Evolutionary conservation across 2,329 filamentous ascomycete genomes (phyloP).

Genomic region (Allantophomopsis cytisporea): DNA sequence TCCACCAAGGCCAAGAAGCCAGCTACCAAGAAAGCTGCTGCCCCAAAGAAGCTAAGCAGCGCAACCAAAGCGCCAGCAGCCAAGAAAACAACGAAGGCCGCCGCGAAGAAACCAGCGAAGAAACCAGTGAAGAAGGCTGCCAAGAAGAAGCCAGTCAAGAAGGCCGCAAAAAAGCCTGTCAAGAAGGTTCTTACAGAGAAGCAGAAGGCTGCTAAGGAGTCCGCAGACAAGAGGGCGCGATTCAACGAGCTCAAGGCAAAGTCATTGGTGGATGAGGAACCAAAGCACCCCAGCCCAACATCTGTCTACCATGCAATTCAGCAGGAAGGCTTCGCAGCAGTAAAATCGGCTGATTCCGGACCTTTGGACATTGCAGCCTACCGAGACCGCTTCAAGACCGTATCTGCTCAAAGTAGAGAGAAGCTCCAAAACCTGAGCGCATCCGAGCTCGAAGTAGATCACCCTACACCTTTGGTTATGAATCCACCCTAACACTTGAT

Average conservation of each 20-base stretch:
- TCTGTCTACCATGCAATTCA: background rate
- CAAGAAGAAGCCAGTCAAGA: constrained; percentile 6
- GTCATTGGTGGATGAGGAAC: constrained; percentile 9
- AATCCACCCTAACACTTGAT: constrained; percentile 3
- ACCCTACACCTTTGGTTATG: constrained; percentile 2
- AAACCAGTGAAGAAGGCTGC: constrained; percentile 6
- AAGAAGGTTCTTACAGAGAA: constrained; percentile 10
- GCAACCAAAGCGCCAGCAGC: too few species aligned
- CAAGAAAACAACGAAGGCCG: too few species aligned
- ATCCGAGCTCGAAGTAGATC: constrained; percentile 22
- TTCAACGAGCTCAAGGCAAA: constrained; percentile 20
- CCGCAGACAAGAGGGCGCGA: constrained; percentile 9
- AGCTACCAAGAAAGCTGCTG: constrained; percentile 3
- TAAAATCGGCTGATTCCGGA: constrained; percentile 20
- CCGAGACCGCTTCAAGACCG: background rate
- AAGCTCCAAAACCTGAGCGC: constrained; percentile 19
- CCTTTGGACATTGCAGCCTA: constrained; percentile 9
- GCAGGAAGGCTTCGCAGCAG: background rate
- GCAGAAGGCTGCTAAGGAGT: constrained; percentile 1
- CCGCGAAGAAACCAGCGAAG: constrained; percentile 6
- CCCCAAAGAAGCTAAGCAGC: too few species aligned
- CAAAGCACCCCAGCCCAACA: constrained; percentile 4
- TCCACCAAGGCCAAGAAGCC: too few species aligned
- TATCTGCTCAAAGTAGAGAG: constrained; percentile 1
- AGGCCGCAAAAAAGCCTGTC: constrained; percentile 1